Percentiles rank a stretch among this genome's conserved stretches.
Conservation (phyloP, 768 basidiomycete genomes). For the Sporobolomyces pararoseus region DNA sequence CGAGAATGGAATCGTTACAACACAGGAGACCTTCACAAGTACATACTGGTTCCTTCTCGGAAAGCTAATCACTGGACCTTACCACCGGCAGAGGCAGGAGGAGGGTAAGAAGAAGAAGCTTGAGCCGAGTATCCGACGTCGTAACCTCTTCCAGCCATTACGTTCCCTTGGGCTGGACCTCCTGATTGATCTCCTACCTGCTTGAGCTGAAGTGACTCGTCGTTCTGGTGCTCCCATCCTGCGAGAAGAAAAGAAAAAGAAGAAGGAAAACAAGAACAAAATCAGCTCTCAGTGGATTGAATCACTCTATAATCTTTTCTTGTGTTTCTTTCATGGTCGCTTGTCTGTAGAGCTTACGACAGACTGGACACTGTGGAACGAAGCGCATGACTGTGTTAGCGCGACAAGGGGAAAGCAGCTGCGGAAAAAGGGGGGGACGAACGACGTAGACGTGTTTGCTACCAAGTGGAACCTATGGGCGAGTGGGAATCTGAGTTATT, state of each 20-base stretch:
- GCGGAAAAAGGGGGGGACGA: neutral
- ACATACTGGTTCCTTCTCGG: too few species aligned
- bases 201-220: neutral
- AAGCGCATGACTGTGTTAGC: neutral
- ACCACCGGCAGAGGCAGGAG: neutral
- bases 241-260: neutral
- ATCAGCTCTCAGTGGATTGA: too few species aligned
- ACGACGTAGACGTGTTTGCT: slow-evolving; percentile 3
- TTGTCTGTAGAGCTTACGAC: neutral
- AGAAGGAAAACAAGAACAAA: too few species aligned
- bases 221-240: neutral
- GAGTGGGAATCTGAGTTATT: too few species aligned
- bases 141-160: neutral
- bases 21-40: too few species aligned
- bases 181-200: neutral
- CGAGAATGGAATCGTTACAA: too few species aligned
- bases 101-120: neutral
- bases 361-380: neutral
- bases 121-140: slow-evolving; percentile 1
- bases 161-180: neutral
- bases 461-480: slow-evolving; percentile 2
- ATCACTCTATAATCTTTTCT: too few species aligned
- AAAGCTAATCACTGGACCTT: too few species aligned
- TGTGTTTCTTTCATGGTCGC: too few species aligned
- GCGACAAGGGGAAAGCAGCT: neutral